Conservation (phyloP, 805 yeast species). For the Sugiyamaella floridensis region DNA sequence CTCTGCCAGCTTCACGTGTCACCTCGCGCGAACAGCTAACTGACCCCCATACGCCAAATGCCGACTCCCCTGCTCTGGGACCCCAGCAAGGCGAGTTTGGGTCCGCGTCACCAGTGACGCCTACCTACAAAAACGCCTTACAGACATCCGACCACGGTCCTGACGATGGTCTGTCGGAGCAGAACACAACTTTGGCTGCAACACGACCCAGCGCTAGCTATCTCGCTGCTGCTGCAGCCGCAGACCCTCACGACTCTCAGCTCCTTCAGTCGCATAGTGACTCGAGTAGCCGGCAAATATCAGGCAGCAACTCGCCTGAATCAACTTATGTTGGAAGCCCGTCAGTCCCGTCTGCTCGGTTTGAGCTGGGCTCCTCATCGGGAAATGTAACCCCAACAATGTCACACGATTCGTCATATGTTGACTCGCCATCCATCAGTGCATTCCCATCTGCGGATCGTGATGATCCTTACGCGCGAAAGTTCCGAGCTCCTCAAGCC, state of each 20-base stretch:
- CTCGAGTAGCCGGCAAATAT: background rate
- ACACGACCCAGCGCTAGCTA: background rate
- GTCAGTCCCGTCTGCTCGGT: background rate
- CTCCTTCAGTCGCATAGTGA: background rate
- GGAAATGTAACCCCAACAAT: constrained; percentile 1
- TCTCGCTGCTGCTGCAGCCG: background rate
- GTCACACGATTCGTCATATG: constrained; percentile 15
- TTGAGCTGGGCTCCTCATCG: constrained; percentile 2
- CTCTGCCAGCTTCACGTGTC: constrained; percentile 27
- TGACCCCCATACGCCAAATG: background rate
- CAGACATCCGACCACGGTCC: background rate
- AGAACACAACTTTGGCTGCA: background rate
- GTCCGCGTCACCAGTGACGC: background rate
- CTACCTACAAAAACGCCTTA: background rate
- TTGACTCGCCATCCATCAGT: constrained; percentile 13
- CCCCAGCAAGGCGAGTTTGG: background rate
- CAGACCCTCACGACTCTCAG: background rate
- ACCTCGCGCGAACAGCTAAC: constrained; percentile 5
- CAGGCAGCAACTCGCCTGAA: background rate
- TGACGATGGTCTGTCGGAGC: background rate
- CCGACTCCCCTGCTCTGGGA: background rate
- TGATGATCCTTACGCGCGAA: constrained; percentile 32
- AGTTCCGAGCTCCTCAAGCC: constrained; percentile 23
- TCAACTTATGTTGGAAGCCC: background rate
- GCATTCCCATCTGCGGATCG: constrained; percentile 20